These are phyloP conservation scores for Aspergillus spinulosporus DNA, from an alignment of 2,329 filamentous ascomycete genomes.

Conservation along the genomic window DNA sequence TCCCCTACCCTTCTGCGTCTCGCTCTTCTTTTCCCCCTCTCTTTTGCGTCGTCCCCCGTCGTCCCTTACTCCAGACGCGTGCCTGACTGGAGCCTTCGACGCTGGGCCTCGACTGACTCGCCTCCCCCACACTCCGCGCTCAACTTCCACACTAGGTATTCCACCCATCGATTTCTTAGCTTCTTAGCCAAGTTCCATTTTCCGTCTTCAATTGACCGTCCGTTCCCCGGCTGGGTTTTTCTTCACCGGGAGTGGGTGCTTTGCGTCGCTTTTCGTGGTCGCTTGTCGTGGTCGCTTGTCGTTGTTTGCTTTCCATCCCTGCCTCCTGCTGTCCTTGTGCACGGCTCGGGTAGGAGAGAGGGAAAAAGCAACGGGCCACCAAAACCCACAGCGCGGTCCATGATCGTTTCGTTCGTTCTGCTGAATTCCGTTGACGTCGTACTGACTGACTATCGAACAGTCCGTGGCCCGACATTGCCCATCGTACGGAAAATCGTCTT, in stretches of 20 bases:
- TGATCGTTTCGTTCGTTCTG: constrained; percentile 1
- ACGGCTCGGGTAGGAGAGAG: constrained; percentile 3
- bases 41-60: constrained; percentile 7
- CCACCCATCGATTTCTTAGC: background rate
- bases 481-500: no score
- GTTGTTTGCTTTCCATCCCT: constrained; percentile 5
- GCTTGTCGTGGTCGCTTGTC: background rate
- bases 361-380: background rate
- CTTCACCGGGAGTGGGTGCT: background rate
- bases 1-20: constrained; percentile 17
- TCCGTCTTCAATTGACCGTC: background rate
- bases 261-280: constrained; percentile 2
- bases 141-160: constrained; percentile 15
- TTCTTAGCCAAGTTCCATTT: background rate
- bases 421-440: constrained; percentile 9
- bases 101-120: constrained; percentile 23
- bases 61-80: constrained; percentile 18
- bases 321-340: constrained; percentile 8
- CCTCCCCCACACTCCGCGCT: constrained; percentile 40
- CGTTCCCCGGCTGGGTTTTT: background rate
- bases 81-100: constrained; percentile 35
- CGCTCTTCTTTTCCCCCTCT: constrained; percentile 11
- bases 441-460: constrained; percentile 13
- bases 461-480: background rate
- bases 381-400: constrained; percentile 2